These are phyloP conservation scores for Amanita thiersii DNA, from an alignment of 768 basidiomycete species.

Conservation along the genomic window DNA sequence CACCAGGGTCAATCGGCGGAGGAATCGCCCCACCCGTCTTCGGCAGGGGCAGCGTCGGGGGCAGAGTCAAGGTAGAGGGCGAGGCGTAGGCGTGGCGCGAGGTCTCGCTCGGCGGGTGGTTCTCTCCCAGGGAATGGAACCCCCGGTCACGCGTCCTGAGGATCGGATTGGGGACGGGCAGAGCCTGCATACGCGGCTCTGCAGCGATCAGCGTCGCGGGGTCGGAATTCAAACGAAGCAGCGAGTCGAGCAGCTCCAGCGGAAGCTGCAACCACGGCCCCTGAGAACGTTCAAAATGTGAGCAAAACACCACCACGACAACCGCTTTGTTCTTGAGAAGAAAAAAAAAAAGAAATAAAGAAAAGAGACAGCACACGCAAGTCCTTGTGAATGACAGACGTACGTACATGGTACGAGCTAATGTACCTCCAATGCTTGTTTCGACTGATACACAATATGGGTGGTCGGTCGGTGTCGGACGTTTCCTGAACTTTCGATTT, in stretches of 20 bases:
- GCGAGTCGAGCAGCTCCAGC: constrained; percentile 75
- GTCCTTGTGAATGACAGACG: constrained; percentile 1
- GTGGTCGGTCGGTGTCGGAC: constrained; percentile 34
- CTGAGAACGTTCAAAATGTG: constrained; percentile 25
- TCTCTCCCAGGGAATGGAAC: constrained; percentile 31
- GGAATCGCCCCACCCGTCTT: constrained; percentile 65
- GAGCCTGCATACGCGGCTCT: constrained; percentile 32
- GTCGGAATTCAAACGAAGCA: constrained; percentile 72
- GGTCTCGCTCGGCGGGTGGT: constrained; percentile 36
- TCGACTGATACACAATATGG: constrained; percentile 78
- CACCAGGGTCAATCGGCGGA: constrained; percentile 85
- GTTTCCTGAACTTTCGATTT: constrained; percentile 21
- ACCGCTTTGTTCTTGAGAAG: no score
- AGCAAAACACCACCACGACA: background rate
- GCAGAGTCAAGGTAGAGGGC: constrained; percentile 27
- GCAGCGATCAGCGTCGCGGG: constrained; percentile 50
- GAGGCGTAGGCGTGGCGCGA: constrained; percentile 26
- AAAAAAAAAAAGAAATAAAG: constrained; percentile 14
- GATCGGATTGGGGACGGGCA: constrained; percentile 21
- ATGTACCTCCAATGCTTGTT: constrained; percentile 96
- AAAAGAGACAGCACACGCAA: constrained; percentile 8
- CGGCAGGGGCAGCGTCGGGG: constrained; percentile 43
- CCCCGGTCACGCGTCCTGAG: constrained; percentile 38
- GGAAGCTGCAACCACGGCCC: constrained; percentile 91
- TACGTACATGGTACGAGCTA: constrained; percentile 80